Conservation (phyloP, 768 basidiomycete genomes). For the Termitomyces sp. region DNA sequence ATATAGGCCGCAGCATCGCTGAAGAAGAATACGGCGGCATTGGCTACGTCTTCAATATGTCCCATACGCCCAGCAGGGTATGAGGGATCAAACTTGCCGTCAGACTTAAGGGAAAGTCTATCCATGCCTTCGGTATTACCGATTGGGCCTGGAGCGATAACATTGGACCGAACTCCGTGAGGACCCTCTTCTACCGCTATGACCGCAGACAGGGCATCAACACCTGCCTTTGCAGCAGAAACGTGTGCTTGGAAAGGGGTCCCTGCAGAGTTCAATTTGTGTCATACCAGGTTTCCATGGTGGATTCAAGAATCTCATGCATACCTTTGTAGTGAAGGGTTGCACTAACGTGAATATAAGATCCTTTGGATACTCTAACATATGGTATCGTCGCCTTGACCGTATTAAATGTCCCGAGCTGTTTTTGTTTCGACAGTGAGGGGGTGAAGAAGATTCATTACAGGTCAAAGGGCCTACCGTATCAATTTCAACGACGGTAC, state of each 20-base stretch:
- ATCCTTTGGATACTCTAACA: slow-evolving; percentile 64
- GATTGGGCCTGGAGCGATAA: slow-evolving; percentile 82
- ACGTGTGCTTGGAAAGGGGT: slow-evolving; percentile 90
- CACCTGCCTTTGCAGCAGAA: slow-evolving; percentile 90
- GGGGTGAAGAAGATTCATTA: background rate
- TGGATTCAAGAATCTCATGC: slow-evolving; percentile 13
- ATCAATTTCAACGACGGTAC: slow-evolving; percentile 91
- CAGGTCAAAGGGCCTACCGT: slow-evolving; percentile 42
- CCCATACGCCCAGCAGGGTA: slow-evolving; percentile 48
- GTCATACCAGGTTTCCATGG: background rate
- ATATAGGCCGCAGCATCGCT: slow-evolving; percentile 75
- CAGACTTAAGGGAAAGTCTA: slow-evolving; percentile 30
- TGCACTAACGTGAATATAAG: slow-evolving; percentile 87
- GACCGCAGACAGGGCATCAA: slow-evolving; percentile 84
- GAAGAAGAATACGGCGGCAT: slow-evolving; percentile 74
- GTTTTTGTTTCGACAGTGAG: background rate
- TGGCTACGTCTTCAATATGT: slow-evolving; percentile 57
- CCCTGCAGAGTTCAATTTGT: slow-evolving; percentile 30
- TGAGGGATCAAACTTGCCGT: slow-evolving; percentile 11
- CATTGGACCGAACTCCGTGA: slow-evolving; percentile 86
- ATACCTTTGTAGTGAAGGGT: slow-evolving; percentile 83
- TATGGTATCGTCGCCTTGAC: slow-evolving; percentile 85
- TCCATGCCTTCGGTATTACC: slow-evolving; percentile 52
- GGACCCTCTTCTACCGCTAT: slow-evolving; percentile 94
- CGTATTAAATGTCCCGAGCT: slow-evolving; percentile 93